Conservation (phyloP, 2,329 filamentous ascomycete genomes). For the Pyrenochaeta sp. region DNA sequence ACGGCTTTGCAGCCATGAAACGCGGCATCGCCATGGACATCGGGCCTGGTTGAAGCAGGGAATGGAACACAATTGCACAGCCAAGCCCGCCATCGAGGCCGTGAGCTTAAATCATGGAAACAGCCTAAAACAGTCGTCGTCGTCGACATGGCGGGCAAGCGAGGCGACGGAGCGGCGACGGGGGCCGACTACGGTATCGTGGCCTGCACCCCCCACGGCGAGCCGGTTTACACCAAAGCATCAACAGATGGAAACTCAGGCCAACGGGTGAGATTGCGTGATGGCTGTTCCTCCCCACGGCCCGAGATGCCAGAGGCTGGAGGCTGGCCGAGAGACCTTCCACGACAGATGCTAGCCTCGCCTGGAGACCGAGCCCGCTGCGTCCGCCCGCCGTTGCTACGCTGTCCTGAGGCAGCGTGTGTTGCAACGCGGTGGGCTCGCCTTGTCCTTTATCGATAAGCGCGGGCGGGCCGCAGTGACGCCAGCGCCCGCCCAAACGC, state of each 20-base stretch:
- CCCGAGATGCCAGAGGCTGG: neutral
- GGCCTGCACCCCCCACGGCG: conserved; percentile 17
- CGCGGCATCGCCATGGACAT: conserved; percentile 14
- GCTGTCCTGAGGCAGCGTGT: neutral
- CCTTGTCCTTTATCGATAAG: conserved; percentile 20
- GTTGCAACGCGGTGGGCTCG: neutral
- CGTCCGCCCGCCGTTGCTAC: too few species aligned
- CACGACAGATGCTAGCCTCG: too few species aligned
- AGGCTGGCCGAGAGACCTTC: too few species aligned
- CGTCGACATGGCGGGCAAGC: conserved; percentile 17
- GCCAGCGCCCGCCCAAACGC: conserved; percentile 6
- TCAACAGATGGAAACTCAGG: conserved; percentile 20
- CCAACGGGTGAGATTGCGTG: conserved; percentile 2
- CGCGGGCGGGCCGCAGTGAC: conserved; percentile 6
- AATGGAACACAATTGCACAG: conserved; percentile 19
- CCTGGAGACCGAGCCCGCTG: too few species aligned
- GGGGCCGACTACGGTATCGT: conserved; percentile 7
- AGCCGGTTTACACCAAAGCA: conserved; percentile 20
- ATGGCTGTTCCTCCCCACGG: neutral
- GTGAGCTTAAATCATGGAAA: conserved; percentile 25
- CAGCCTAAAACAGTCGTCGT: conserved; percentile 29
- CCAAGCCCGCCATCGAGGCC: conserved; percentile 34
- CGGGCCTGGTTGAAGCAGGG: conserved; percentile 22
- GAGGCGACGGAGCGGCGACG: conserved; percentile 10
- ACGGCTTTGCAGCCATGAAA: conserved; percentile 1